Base-by-base conservation (phyloP, 768 basidiomycete species). In the Suillus subaureus region DNA sequence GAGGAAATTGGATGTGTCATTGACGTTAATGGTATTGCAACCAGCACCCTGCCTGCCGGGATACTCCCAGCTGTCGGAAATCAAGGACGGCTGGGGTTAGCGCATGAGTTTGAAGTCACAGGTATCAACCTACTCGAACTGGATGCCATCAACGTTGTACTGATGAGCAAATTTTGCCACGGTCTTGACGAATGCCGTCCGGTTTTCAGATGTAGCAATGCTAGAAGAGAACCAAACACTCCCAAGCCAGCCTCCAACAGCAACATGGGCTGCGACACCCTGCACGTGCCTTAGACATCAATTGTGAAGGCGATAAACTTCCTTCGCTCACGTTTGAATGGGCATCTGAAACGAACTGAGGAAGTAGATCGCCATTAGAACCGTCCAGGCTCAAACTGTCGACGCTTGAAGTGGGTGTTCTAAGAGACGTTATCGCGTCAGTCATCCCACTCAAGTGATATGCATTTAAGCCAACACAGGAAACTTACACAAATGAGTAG, bases 21-120 rank as follows among this genome's bases (percentile, higher is more conserved):
- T 66, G 0, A 62, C 8, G n/a, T 75, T 76, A 66, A 89, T 81
- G 0, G 74, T 75, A 74, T 97, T 97, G 70, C 91, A 92, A 4
- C 85, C 86, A 2, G 89, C 81, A 40, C 93, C 93, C 60, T 81
- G 77, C 7, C 76, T 70, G 62, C 82, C 85, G 3, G 95, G 94
- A 73, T 91, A 95, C 76, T 97, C 95, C 94, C 94, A 96, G 71
- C 93, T 94, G 63, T 31, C n/a, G 51, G 16, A 63, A 66, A 80
- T 23, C 16, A 15, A 3, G 28, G 7, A 73, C 8, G 69, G 58
- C 42, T 26, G 2, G 69, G 64, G 16, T 55, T 18, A 64, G 28
- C 52, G 15, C 37, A 18, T 45, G 15, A 28, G 1, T 1, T 8
- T 0, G 28, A 3, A 87, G 21, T 6, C 31, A 55, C 23, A 35